Evolutionary conservation across 2,329 filamentous ascomycete genomes (phyloP).

Genomic region (Fusarium continuum): DNA sequence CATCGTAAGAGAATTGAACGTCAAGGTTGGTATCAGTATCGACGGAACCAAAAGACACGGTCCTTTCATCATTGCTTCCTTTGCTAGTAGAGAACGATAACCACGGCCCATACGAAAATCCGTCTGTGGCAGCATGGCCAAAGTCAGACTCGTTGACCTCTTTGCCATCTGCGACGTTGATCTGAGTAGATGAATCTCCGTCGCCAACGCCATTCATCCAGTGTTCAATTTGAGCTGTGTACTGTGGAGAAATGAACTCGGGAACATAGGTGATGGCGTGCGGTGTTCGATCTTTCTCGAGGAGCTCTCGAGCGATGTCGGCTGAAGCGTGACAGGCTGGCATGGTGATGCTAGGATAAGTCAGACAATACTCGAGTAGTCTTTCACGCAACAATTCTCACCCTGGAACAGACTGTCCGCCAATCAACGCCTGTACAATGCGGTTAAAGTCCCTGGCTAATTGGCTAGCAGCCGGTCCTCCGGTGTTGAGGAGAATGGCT

Average conservation of each 20-base stretch:
- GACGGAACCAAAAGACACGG: slow-evolving; percentile 6
- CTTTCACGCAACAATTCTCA: no score
- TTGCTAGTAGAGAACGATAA: slow-evolving; percentile 11
- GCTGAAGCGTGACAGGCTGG: slow-evolving; percentile 32
- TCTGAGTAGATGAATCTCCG: slow-evolving; percentile 16
- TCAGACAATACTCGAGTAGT: neutral
- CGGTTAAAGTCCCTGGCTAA: slow-evolving; percentile 14
- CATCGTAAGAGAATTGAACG: slow-evolving; percentile 32
- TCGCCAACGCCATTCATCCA: slow-evolving; percentile 34
- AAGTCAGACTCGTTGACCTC: slow-evolving; percentile 28
- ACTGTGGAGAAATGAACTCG: slow-evolving; percentile 19
- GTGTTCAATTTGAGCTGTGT: slow-evolving; percentile 23
- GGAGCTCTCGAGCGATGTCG: slow-evolving; percentile 18
- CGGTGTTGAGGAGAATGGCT: neutral
- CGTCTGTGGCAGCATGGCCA: slow-evolving; percentile 24
- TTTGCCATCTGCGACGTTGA: slow-evolving; percentile 21
- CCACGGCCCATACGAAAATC: slow-evolving; percentile 30
- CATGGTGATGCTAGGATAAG: slow-evolving; percentile 22
- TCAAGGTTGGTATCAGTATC: slow-evolving; percentile 24
- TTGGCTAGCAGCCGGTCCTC: slow-evolving; percentile 10
- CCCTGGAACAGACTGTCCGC: slow-evolving; percentile 15
- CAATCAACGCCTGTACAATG: slow-evolving; percentile 22
- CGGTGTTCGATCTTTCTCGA: slow-evolving; percentile 20
- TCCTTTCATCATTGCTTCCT: slow-evolving; percentile 6
- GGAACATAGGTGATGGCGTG: slow-evolving; percentile 32